phyloP scores from a whole-genome alignment of 2,329 filamentous ascomycete species.

The Venturia effusa region DNA sequence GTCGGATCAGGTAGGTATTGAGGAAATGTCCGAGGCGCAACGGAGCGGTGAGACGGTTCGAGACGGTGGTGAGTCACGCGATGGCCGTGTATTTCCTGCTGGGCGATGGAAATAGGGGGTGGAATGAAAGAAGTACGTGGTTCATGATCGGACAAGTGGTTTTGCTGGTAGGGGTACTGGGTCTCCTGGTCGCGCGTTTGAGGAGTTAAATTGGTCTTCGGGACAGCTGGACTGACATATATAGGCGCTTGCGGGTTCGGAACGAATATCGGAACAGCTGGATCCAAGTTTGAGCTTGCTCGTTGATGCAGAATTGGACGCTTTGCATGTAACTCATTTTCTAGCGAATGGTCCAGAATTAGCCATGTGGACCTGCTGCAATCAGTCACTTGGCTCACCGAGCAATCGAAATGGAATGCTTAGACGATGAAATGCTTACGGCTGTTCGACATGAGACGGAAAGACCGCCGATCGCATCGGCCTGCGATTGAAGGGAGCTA shows the following conservation, averaged over 20 bases:
- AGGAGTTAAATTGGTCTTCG: background rate
- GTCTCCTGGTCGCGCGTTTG: background rate
- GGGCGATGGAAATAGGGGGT: background rate
- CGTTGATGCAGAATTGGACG: background rate
- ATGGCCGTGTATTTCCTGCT: background rate
- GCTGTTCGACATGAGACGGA: background rate
- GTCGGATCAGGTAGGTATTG: background rate
- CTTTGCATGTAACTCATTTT: background rate
- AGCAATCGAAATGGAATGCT: too few species aligned
- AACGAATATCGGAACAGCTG: background rate
- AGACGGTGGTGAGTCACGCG: background rate
- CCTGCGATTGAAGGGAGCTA: background rate
- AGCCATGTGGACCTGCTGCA: background rate
- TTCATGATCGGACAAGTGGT: background rate
- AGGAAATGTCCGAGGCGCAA: background rate
- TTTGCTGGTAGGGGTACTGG: background rate
- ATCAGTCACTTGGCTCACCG: too few species aligned
- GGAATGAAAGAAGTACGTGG: background rate
- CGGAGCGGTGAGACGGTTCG: background rate
- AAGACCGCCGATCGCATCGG: background rate
- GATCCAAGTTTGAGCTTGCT: background rate
- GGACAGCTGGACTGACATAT: background rate
- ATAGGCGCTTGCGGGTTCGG: background rate
- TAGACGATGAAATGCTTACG: too few species aligned
- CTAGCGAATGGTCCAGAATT: background rate